phyloP scores from a whole-genome alignment of 352 stramenopile species.

The Albugo laibachii region DNA sequence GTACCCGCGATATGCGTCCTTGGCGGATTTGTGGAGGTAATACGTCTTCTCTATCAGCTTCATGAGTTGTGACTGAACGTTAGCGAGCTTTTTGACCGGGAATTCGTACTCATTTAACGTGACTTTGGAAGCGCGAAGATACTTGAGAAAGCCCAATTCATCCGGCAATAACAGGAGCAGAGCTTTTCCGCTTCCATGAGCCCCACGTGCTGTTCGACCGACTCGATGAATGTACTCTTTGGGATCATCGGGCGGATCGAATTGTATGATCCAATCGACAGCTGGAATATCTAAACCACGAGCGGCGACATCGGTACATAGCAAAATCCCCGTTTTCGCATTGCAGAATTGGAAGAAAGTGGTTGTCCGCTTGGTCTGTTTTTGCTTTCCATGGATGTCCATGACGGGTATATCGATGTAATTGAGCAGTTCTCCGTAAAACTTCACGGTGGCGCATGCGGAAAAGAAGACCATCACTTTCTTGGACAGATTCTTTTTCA shows the following conservation, averaged over 20 bases:
- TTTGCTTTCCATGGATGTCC: constrained; percentile 98
- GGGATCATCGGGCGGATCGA: constrained; percentile 96
- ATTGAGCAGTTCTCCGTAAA: constrained; percentile 97
- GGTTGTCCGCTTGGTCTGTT: constrained; percentile 97
- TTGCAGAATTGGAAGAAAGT: constrained; percentile 99
- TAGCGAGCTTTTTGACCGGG: constrained; percentile 91
- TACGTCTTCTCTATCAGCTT: constrained; percentile 98
- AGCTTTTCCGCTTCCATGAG: constrained; percentile 81
- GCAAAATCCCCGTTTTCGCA: constrained; percentile 88
- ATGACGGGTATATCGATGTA: constrained; percentile 98
- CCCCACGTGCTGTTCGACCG: constrained; percentile 70
- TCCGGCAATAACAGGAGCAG: constrained; percentile 96
- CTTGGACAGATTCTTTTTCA: constrained; percentile 99
- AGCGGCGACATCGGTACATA: constrained; percentile 97
- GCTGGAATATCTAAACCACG: constrained; percentile 93
- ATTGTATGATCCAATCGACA: constrained; percentile 99
- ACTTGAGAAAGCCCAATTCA: constrained; percentile 96
- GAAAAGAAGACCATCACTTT: constrained; percentile 96
- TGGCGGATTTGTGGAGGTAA: constrained; percentile 94
- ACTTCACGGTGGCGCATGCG: constrained; percentile 93
- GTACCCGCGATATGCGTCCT: constrained; percentile 96
- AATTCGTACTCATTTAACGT: constrained; percentile 99
- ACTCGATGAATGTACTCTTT: constrained; percentile 96
- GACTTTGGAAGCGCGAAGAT: constrained; percentile 95
- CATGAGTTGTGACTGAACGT: constrained; percentile 94